Evolutionary conservation across 2,329 filamentous ascomycete genomes (phyloP).

Genomic region (Penicillium sp.): DNA sequence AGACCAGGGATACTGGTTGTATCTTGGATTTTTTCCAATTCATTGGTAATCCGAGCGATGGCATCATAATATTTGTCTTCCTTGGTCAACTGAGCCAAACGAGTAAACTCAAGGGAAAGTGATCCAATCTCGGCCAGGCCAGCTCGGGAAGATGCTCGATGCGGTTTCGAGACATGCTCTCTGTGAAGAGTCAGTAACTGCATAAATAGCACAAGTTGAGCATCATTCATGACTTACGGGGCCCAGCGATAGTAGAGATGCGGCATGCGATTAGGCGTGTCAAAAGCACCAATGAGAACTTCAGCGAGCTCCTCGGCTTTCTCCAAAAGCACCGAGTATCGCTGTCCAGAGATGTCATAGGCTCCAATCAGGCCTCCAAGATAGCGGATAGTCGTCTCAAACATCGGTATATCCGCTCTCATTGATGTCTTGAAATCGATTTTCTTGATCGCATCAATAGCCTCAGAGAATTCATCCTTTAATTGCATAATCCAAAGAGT

Average conservation of each 20-base stretch:
- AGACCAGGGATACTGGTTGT: conserved; percentile 69
- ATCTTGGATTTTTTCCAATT: conserved; percentile 70
- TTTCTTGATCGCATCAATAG: conserved; percentile 61
- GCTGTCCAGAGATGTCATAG: conserved; percentile 75
- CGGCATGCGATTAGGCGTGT: conserved; percentile 93
- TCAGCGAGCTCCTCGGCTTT: conserved; percentile 78
- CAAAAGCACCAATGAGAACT: conserved; percentile 76
- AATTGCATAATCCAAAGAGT: conserved; percentile 85
- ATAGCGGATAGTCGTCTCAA: conserved; percentile 89
- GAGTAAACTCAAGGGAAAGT: conserved; percentile 82
- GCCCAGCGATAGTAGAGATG: conserved; percentile 75
- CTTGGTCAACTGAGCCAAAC: conserved; percentile 78
- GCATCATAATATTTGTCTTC: conserved; percentile 85
- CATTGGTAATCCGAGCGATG: conserved; percentile 77
- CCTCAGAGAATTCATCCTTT: conserved; percentile 73
- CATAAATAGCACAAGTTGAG: neutral
- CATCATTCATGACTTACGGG: conserved; percentile 51
- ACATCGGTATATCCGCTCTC: conserved; percentile 72
- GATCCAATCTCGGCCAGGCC: conserved; percentile 70
- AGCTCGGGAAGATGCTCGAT: conserved; percentile 55
- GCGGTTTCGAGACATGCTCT: conserved; percentile 58
- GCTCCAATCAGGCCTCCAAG: conserved; percentile 80
- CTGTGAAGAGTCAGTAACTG: conserved; percentile 19
- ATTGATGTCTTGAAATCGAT: conserved; percentile 79
- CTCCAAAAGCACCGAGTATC: conserved; percentile 65